Evolutionary conservation across 257 asterid genomes (phyloP), one percentile per base, ranked within the genome.

Genomic region (Gentiana macrophylla): DNA sequence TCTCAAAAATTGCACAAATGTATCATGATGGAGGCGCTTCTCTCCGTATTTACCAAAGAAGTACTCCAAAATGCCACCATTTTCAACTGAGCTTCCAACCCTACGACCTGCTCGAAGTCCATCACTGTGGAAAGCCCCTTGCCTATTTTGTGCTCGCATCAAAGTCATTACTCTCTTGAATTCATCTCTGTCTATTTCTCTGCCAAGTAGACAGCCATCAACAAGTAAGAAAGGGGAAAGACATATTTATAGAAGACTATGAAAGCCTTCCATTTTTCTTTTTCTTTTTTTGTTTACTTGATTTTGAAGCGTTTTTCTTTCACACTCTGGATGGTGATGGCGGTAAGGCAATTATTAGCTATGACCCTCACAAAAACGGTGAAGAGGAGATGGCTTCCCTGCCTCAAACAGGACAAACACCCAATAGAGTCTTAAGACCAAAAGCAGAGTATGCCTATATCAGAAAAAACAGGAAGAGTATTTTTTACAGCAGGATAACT

Each of bases 101-200:
- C 67, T 81, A 74, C 44, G 82, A 53, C 95, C 92, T 60, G 82
- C 94, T 67, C 95, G 92, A 71, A 53, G 74, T 56, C 94, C 97
- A 71, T 79, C 72, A 50, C 92, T 52, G 60, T 85, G 92, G 45
- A 62, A 74, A 72, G 82, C 77, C 54, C 94, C 95, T 78, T 85
- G 97, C 74, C 97, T 79, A 69, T 81, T 83, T 67, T 85, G 91
- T 59, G 91, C 82, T 61, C 78, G 86, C 97, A 89, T 89, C 80
- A 86, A 72, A 55, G 78, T 65, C 97, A 89, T 89, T 67, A 89
- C 94, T 71, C 83, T 81, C 82, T 72, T 89, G 78, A 89, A 89
- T 70, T 89, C 97, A 62, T 80, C 84, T 57, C 74, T 67, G 54
- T 85, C 83, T 57, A 89, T 89, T 70, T 81, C 78, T 53, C 97